Evolutionary conservation across 306 rosid genomes (phyloP), one percentile per base, ranked within the genome.

Genomic region (Lathyrus aphaca): DNA sequence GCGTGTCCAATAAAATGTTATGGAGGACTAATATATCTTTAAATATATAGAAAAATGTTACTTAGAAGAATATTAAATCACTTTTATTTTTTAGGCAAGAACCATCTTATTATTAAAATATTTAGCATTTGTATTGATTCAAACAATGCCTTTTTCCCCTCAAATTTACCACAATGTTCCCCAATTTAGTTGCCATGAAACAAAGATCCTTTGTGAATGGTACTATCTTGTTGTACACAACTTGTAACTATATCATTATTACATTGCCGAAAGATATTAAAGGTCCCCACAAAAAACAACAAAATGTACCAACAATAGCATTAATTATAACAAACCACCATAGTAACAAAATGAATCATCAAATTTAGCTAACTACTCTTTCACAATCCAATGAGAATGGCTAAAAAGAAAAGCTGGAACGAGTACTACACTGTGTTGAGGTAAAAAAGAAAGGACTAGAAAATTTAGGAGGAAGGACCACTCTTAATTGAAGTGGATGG

Each of bases 381-480:
- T 23, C 10, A 6, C 12, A 38, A 65, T 15, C 64, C 55, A 67
- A 64, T 77, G 73, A 39, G 45, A 35, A 43, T n/a, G 45, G 68
- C 59, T 25, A 70, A 54, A 68, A 51, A 13, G 49, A 69, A 29
- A 48, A 56, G 46, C 64, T 17, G 10, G 13, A 30, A 42, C 14
- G 49, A 56, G 71, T 25, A 58, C 25, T 4, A 13, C 18, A 3
- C 59, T 9, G 14, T 21, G 73, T 43, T 73, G 75, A 61, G 65
- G 49, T 39, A 72, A 72, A 57, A 50, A 58, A 58, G 46, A 57
- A 38, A 46, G 73, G 48, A 72, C 15, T 9, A 8, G 19, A 53
- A 21, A 21, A 45, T 16, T 56, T 64, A 51, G 38, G 55, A 61
- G 17, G 53, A 62, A 62, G 82, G 75, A 79, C 82, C 82, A 79